Evolutionary conservation across 2,329 filamentous ascomycete species (phyloP).

Genomic region (Fusarium odoratissimum): DNA sequence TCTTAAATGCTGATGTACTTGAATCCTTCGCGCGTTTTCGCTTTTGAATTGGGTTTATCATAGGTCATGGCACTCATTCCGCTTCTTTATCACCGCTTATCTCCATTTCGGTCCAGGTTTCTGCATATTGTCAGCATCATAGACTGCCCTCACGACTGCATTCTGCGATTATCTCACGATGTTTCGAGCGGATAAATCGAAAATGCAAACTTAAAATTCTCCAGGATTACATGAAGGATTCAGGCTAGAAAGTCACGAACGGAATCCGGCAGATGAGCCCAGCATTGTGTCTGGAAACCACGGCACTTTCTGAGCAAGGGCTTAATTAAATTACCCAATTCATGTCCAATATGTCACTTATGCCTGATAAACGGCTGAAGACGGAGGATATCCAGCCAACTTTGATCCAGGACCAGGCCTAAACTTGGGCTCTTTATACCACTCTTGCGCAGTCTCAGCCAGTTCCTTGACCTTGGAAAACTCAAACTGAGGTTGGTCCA

Average conservation of each 20-base stretch:
- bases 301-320: too few relatives aligned
- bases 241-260: not conserved
- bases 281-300: not conserved
- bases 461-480: conserved; percentile 5
- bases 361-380: not conserved
- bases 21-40: not conserved
- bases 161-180: not conserved
- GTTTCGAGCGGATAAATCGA: not conserved
- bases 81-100: conserved; percentile 13
- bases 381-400: not conserved
- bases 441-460: conserved; percentile 1
- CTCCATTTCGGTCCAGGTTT: not conserved
- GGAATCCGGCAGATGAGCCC: not conserved
- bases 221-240: too few relatives aligned
- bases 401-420: not conserved
- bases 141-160: not conserved
- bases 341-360: not conserved
- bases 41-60: not conserved
- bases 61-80: not conserved
- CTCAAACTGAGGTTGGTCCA: not conserved
- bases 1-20: not conserved
- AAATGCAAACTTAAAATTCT: rapidly evolving
- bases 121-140: conserved; percentile 20
- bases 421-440: conserved; percentile 13
- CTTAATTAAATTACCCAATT: rapidly evolving